Evolutionary conservation across 2,329 filamentous ascomycete genomes (phyloP), one percentile per base, ranked within the genome.

Genomic region (Pleoardoris graminearum): DNA sequence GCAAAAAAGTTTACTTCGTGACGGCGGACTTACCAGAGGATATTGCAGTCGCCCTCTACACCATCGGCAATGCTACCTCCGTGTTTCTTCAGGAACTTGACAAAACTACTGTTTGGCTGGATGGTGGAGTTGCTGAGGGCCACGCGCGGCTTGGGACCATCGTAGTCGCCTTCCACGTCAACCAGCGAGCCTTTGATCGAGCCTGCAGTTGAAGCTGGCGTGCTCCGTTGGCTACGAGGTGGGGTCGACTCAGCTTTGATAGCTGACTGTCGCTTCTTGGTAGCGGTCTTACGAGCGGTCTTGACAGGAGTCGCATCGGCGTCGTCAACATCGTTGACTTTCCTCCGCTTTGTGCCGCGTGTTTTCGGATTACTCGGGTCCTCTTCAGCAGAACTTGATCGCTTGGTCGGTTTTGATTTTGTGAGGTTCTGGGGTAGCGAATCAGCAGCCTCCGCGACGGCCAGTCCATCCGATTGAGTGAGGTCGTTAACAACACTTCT

Each of bases 11-110:
- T 41, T 33, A 3, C 16, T 8, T 10, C 29, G 27, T 16, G 29
- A 22, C 4, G 39, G 8, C 19, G 19, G 14, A 54, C 68, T 57
- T 51, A 71, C 70, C 69, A 72, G 21, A 73, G 54, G 25, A 73
- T 48, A 41, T 67, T 71, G 65, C 61, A 69, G 10, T 50, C 50
- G 12, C 65, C 61, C n/a, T 70, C 68, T 11, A 75, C 60, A 7
- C 65, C 58, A 0, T 72, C 61, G 17, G 71, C 65, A 7, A 68
- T 50, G 1, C 50, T 48, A 4, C 69, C 65, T 12, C 67, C 66
- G 16, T 73, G 63, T 22, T 61, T 66, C 30, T 66, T 72, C 21
- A 77, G 59, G 53, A 72, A 77, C 19, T 62, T 70, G 7, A 67
- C 56, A 7, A 65, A 49, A 6, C 57, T 48, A 5, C 57, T 61